Percentiles rank a stretch among this genome's conserved stretches.
Conservation (phyloP, 139 green algal species). For the Zygnema cylindricum region DNA sequence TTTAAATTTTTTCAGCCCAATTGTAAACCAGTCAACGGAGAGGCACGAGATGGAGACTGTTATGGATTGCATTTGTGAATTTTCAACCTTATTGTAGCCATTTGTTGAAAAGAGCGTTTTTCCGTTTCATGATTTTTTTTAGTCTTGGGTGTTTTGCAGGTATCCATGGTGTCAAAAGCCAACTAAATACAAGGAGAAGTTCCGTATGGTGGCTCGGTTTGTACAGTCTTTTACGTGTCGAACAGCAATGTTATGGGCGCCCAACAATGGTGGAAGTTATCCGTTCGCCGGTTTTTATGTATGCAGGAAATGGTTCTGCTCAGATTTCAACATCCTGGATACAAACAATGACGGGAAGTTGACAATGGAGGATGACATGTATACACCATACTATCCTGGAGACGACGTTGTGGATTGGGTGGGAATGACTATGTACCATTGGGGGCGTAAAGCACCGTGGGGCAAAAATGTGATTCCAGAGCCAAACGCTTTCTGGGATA, state of each 20-base stretch:
- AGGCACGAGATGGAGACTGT: too few species aligned
- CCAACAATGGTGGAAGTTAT: constrained; percentile 46
- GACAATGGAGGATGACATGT: constrained; percentile 42
- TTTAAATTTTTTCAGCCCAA: too few species aligned
- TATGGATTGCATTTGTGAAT: too few species aligned
- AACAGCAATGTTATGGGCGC: constrained; percentile 37
- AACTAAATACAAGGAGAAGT: constrained; percentile 3
- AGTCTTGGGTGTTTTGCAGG: too few species aligned
- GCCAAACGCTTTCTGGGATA: constrained; percentile 2
- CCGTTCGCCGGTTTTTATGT: constrained; percentile 4
- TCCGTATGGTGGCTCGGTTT: neutral
- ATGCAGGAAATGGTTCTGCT: neutral
- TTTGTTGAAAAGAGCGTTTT: too few species aligned
- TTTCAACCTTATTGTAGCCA: too few species aligned
- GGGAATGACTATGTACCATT: constrained; percentile 43
- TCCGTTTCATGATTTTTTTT: too few species aligned
- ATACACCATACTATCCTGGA: constrained; percentile 37
- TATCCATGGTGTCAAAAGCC: constrained; percentile 39
- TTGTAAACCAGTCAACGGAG: too few species aligned
- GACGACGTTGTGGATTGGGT: constrained; percentile 34
- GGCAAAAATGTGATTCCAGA: constrained; percentile 4
- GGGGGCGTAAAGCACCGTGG: constrained; percentile 26
- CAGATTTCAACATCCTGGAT: constrained; percentile 28
- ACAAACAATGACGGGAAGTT: constrained; percentile 37
- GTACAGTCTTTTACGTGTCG: constrained; percentile 14